Evolutionary conservation across 441 rosid species (phyloP).

Genomic region (Metrosideros polymorpha): DNA sequence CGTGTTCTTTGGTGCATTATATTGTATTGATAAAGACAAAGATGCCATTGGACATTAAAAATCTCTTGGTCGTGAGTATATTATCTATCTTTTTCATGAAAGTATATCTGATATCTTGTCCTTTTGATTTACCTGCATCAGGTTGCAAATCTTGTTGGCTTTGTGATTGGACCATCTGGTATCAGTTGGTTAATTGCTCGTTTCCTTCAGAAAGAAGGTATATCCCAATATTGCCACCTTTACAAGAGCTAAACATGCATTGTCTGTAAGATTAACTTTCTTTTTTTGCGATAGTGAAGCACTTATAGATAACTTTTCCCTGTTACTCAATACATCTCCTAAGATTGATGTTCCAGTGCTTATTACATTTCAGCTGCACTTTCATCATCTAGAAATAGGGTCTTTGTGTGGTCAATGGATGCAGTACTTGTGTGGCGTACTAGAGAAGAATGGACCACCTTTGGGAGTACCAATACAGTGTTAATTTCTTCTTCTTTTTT

Average conservation of each 20-base stretch:
- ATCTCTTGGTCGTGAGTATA: neutral
- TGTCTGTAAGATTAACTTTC: neutral
- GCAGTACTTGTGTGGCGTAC: neutral
- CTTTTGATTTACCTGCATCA: conserved; percentile 8
- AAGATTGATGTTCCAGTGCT: neutral
- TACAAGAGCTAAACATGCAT: neutral
- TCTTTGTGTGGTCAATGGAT: neutral
- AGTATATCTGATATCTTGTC: too few relatives aligned
- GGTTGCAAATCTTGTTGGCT: conserved; percentile 94
- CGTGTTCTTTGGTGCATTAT: neutral
- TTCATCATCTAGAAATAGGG: neutral
- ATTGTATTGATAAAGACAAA: neutral
- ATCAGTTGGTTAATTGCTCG: conserved; percentile 61
- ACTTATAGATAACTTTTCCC: too few relatives aligned
- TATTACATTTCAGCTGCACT: neutral
- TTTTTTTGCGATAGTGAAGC: neutral
- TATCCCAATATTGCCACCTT: neutral
- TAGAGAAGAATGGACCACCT: neutral
- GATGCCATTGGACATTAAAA: neutral
- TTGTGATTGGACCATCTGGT: conserved; percentile 84
- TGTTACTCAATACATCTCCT: neutral
- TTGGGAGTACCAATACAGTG: neutral
- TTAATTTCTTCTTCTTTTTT: neutral
- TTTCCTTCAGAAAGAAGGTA: conserved; percentile 69
- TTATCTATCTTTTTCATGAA: neutral